Base-by-base conservation (phyloP, 1,284 basidiomycete species). In the Ustilago vetiveriae region DNA sequence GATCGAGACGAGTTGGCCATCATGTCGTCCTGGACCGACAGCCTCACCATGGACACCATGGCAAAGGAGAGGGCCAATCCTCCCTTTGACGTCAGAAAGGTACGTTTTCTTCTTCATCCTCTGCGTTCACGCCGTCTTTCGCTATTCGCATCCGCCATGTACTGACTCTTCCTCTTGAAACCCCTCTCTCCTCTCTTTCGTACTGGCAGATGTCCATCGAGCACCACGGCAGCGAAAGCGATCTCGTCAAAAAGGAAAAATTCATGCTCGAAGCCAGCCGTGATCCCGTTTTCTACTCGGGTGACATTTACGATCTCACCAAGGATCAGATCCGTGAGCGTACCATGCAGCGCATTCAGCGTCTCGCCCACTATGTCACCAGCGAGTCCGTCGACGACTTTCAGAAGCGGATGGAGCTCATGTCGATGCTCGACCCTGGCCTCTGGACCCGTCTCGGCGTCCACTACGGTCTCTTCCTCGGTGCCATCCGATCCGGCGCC, bases 361-460 rank as follows among this genome's bases (percentile, higher is more conserved):
- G 63, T 29, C 75, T 82, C 27, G 75, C 80, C 24, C 74, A 79
- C 66, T 75, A 72, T 52, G 75, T 82, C 40, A 72, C 72, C 41
- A 74, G 56, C 56, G 80, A 82, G 71, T 62, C 59, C 14, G 68
- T 81, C 40, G 78, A 79, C 30, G 71, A 83, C 32, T 87, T 87
- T 75, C 80, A 80, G 19, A 83, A 85, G 59, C 83, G 86, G 37
- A 85, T 87, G 83, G 83, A 85, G 78, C 82, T 86, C 66, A 82
- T 84, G 65, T 74, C 76, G 2, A 53, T 82, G 19, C 74, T 72
- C 43, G 86, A 87, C 69, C 86, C 86, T 0, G 84, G 82, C 4
- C 87, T 86, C 76, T 86, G 85, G 85, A 86, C 86, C 0, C 76
- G 84, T 35, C 85, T 86, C 69, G 86, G 86, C 52, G 86, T 87